Percentiles rank a stretch among this genome's conserved stretches.
These are phyloP conservation scores for Alternaria burnsii DNA, from an alignment of 2,329 filamentous ascomycete species.

Conservation along the genomic window DNA sequence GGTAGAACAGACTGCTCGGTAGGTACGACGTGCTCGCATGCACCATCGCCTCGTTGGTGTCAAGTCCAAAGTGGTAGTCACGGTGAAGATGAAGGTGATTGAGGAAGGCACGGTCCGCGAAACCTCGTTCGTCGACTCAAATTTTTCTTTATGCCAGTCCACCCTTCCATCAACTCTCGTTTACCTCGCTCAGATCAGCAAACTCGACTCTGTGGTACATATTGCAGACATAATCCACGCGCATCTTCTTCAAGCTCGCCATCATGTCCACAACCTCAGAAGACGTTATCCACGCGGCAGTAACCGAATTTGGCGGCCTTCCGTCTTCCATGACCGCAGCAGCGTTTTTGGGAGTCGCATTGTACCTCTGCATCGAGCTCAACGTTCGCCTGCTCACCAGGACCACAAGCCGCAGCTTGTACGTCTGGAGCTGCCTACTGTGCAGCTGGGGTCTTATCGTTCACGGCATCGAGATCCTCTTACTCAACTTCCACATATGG, in stretches of 20 bases:
- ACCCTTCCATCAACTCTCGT: neutral
- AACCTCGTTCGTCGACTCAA: conserved; percentile 1
- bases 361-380: conserved; percentile 53
- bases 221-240: neutral
- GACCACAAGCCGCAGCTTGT: conserved; percentile 55
- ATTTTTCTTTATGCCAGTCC: neutral
- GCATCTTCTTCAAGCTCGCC: neutral
- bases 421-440: conserved; percentile 55
- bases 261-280: neutral
- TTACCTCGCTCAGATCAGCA: neutral
- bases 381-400: conserved; percentile 49
- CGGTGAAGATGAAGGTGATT: neutral
- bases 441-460: conserved; percentile 48
- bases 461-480: conserved; percentile 51
- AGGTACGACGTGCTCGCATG: neutral
- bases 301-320: neutral
- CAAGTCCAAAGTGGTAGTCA: neutral
- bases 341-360: conserved; percentile 32
- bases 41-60: neutral
- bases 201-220: neutral
- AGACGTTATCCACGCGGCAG: neutral
- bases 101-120: neutral
- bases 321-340: conserved; percentile 16
- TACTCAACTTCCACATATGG: conserved; percentile 55
- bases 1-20: neutral